Evolutionary conservation across 129 eudicot species (phyloP).

Genomic region (Scalesia atractyloides): DNA sequence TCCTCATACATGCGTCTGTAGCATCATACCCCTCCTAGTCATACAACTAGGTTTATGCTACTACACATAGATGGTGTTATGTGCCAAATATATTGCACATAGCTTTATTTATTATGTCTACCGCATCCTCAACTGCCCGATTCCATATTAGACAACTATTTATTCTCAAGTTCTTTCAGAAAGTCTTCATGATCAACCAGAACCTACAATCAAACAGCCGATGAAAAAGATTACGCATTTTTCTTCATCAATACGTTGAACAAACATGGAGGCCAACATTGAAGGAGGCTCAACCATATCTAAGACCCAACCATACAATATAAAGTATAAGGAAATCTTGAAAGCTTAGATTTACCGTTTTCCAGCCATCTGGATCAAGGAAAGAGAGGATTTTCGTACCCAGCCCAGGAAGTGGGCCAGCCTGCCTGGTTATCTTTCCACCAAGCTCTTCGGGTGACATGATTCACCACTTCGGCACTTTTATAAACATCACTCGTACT

Average conservation of each 20-base stretch:
- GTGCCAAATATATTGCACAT: conserved; percentile 6
- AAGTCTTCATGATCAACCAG: conserved; percentile 86
- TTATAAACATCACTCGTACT: conserved; percentile 88
- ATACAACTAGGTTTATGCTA: conserved; percentile 14
- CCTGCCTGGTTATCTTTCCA: conserved; percentile 81
- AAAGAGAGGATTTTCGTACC: conserved; percentile 80
- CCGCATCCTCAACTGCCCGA: conserved; percentile 2
- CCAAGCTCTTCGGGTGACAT: conserved; percentile 81
- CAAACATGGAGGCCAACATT: not conserved
- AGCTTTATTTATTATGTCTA: conserved; percentile 27
- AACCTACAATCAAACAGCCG: conserved; percentile 50
- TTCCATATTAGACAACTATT: conserved; percentile 18
- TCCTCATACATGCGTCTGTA: no score
- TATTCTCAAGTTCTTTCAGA: conserved; percentile 64
- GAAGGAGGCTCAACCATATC: not conserved
- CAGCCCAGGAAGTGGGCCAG: conserved; percentile 92
- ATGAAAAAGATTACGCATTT: not conserved
- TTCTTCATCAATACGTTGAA: not conserved
- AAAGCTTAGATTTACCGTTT: conserved; percentile 61
- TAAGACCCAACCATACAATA: not conserved
- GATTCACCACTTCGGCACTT: conserved; percentile 78
- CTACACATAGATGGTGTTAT: conserved; percentile 2
- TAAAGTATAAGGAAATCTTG: not conserved
- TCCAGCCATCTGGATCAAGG: conserved; percentile 98
- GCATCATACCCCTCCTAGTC: not conserved